Evolutionary conservation across 805 yeast species (phyloP).

Genomic region (Hermanozyma aechmeae): DNA sequence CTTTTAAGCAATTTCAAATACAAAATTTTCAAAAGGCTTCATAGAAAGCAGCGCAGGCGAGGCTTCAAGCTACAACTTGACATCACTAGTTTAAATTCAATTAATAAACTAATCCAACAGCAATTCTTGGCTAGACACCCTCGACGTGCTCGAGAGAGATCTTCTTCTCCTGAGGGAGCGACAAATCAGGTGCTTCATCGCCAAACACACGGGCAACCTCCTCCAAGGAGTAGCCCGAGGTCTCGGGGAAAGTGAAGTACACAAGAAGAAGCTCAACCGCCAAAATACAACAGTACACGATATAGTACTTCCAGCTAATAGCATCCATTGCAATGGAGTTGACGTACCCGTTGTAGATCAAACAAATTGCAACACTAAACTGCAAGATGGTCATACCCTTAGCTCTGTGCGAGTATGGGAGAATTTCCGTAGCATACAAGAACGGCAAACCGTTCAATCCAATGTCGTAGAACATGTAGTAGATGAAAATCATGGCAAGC

Average conservation of each 20-base stretch:
- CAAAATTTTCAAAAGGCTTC: no score
- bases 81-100: no score
- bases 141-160: conserved; percentile 5
- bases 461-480: neutral
- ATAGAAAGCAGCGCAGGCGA: no score
- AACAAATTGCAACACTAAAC: no score
- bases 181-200: no score
- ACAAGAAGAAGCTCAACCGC: conserved; percentile 19
- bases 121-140: no score
- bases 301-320: conserved; percentile 8
- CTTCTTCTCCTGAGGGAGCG: no score
- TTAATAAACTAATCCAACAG: no score
- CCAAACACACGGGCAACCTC: conserved; percentile 26
- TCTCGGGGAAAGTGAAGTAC: conserved; percentile 26
- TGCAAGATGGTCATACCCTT: neutral
- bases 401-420: neutral
- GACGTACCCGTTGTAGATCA: conserved; percentile 6
- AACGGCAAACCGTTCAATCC: neutral
- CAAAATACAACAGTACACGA: conserved; percentile 3
- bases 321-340: conserved; percentile 13
- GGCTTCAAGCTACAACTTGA: no score
- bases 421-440: neutral
- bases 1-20: no score
- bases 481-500: neutral
- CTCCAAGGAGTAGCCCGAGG: conserved; percentile 28